Percentiles rank a stretch among this genome's conserved stretches.
Conservation (phyloP, 164 flowering plant species). For the Platanus orientalis region DNA sequence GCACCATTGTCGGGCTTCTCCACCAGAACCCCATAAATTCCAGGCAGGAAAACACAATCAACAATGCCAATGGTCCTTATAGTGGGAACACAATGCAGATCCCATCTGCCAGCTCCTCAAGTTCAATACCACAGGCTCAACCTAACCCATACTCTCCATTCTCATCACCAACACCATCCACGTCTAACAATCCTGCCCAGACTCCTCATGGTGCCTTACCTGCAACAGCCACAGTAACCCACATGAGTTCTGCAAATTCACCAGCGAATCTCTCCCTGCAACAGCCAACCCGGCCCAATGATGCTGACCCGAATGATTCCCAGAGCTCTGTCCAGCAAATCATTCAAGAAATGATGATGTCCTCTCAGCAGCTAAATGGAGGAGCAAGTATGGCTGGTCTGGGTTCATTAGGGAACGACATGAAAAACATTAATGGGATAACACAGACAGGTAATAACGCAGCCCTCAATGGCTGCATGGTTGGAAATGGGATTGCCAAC, state of each 20-base stretch:
- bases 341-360: constrained; percentile 80
- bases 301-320: constrained; percentile 65
- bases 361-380: constrained; percentile 63
- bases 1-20: constrained; percentile 58
- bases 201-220: constrained; percentile 41
- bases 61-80: constrained; percentile 59
- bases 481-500: constrained; percentile 43
- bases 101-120: constrained; percentile 67
- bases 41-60: constrained; percentile 54
- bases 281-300: constrained; percentile 51
- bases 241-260: constrained; percentile 55
- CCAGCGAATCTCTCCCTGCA: constrained; percentile 54
- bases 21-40: constrained; percentile 90
- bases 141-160: constrained; percentile 58
- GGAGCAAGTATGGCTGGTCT: constrained; percentile 49
- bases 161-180: constrained; percentile 74
- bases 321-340: constrained; percentile 93
- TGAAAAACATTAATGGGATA: constrained; percentile 62
- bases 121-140: constrained; percentile 49
- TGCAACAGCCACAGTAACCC: constrained; percentile 33
- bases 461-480: constrained; percentile 41
- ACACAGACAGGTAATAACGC: constrained; percentile 29
- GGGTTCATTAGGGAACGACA: constrained; percentile 57
- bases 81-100: constrained; percentile 56
- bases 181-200: constrained; percentile 61